Percentiles rank a stretch among this genome's conserved stretches.
These are phyloP conservation scores for Peniophora sp. DNA, from an alignment of 1,284 basidiomycete species.

Conservation along the genomic window DNA sequence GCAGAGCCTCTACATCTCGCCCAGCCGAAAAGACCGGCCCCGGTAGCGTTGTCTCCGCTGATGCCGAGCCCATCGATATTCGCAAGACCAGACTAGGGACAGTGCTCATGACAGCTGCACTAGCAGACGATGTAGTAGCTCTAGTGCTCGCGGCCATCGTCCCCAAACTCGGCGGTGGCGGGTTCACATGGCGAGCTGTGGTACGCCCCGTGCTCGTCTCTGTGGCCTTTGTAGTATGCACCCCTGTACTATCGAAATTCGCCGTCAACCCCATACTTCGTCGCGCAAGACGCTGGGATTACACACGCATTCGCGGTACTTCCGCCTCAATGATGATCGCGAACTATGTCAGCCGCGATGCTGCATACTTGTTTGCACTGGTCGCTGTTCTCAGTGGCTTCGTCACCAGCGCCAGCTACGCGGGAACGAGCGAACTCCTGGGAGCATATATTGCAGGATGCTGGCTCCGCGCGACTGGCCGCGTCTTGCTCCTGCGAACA, in stretches of 20 bases:
- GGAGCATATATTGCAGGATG: slow-evolving; percentile 20
- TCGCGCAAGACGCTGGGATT: slow-evolving; percentile 9
- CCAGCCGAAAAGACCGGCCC: background rate
- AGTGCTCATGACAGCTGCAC: slow-evolving; percentile 40
- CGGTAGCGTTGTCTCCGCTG: background rate
- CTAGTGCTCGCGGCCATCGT: slow-evolving; percentile 43
- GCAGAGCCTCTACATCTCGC: background rate
- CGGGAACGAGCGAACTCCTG: slow-evolving; percentile 20
- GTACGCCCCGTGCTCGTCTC: slow-evolving; percentile 32
- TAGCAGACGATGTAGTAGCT: slow-evolving; percentile 48
- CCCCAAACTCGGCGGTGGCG: slow-evolving; percentile 21
- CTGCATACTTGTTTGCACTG: background rate
- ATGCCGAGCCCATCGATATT: slow-evolving; percentile 19
- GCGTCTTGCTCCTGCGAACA: slow-evolving; percentile 7
- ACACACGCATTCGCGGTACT: too few relatives aligned
- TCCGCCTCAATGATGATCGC: too few relatives aligned
- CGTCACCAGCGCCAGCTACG: slow-evolving; percentile 6
- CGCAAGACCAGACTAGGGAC: slow-evolving; percentile 38
- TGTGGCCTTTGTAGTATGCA: slow-evolving; percentile 23
- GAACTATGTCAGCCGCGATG: background rate
- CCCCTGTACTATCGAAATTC: slow-evolving; percentile 18
- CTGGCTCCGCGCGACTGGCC: slow-evolving; percentile 11
- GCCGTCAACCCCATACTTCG: slow-evolving; percentile 20
- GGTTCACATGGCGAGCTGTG: slow-evolving; percentile 23
- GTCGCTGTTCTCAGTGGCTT: slow-evolving; percentile 8